Evolutionary conservation across 257 asterid species (phyloP).

Genomic region (Solanum sejunctum): DNA sequence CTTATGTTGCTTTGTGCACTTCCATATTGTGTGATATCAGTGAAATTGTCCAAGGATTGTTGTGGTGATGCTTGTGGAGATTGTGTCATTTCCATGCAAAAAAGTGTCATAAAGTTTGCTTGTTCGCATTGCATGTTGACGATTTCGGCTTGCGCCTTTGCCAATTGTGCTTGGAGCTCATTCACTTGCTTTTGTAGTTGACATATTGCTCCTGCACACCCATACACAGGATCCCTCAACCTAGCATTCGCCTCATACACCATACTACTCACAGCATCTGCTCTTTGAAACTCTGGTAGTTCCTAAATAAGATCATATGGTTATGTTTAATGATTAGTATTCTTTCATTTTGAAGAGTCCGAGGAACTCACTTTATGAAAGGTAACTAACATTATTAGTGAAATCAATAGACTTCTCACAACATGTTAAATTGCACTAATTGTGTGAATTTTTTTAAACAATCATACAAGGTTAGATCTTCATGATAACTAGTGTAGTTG

Average conservation of each 20-base stretch:
- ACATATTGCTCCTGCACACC: conserved; percentile 66
- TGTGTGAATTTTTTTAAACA: neutral
- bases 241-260: conserved; percentile 78
- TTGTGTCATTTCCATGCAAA: conserved; percentile 38
- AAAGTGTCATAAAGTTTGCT: conserved; percentile 45
- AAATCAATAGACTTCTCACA: neutral
- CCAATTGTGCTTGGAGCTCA: conserved; percentile 62
- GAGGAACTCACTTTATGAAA: neutral
- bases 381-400: neutral
- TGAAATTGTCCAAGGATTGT: conserved; percentile 17
- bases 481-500: neutral
- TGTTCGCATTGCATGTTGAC: conserved; percentile 60
- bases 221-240: conserved; percentile 67
- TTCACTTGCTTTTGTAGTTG: conserved; percentile 61
- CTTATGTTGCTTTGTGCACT: neutral
- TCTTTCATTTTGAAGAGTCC: neutral
- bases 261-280: conserved; percentile 78
- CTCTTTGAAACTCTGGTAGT: conserved; percentile 54
- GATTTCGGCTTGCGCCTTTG: conserved; percentile 52
- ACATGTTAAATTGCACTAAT: neutral
- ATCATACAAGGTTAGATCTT: neutral
- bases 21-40: neutral
- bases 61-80: conserved; percentile 5
- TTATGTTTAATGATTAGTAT: neutral
- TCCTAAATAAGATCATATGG: conserved; percentile 19